Evolutionary conservation across 169 alveolate species (phyloP), one percentile per base, ranked within the genome.

Genomic region (Eimeria brunetti): DNA sequence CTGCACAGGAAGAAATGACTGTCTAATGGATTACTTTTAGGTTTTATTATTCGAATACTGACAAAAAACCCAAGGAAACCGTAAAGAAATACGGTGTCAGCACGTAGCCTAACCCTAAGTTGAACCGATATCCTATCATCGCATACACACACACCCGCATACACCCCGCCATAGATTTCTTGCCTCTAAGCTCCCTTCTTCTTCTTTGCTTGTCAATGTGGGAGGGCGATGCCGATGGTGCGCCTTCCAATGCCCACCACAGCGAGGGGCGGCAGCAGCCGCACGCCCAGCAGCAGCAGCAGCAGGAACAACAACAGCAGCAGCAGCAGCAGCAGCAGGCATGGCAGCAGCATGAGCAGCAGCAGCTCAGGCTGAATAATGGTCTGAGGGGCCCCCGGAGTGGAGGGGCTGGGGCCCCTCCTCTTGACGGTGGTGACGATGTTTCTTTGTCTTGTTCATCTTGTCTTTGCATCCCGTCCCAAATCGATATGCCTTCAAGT

Each of bases 191-290:
- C 33, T 64, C 75, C 8, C n/a, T 67, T 67, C 2, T 22, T 12
- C 78, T 67, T 67, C 24, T 67, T 49, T 67, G 18, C 78, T 67
- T 14, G 49, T 67, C 78, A 67, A 67, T 67, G 78, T 30, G 78
- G 78, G 78, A 67, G 22, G 78, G 78, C 44, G 78, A 67, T 67
- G 78, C 78, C 78, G 49, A 67, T 67, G 78, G 78, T 67, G 22
- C 49, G 49, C 49, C 49, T 3, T 33, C 78, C 78, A 67, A 12
- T 33, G 78, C 78, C 49, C 78, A 67, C 78, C 78, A 49, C 78
- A 33, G 24, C 78, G 8, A 33, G 49, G 33, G 49, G 78, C 49
- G 78, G 78, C 49, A 1, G 36, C 85, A 75, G 60, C 60, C 30
- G 60, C 85, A 1, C 60, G 41, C 27, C 36, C 85, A 80, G 89